A percentile compares a stretch with the other conserved stretches of the same genome.
phyloP scores from a whole-genome alignment of 2,329 filamentous ascomycete species.

The Talaromyces verruculosus region DNA sequence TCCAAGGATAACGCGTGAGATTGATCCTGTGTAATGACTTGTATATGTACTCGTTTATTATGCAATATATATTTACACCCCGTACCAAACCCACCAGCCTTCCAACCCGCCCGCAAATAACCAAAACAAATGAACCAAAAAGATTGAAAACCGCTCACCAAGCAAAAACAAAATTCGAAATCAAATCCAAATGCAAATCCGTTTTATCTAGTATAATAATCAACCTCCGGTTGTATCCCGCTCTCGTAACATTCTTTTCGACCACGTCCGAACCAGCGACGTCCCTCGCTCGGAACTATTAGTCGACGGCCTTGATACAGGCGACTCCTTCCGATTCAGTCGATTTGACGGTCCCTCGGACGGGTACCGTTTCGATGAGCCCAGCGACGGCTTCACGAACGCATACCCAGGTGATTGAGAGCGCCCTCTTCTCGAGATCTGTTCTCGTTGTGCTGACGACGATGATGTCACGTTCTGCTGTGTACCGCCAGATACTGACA shows the following conservation, averaged over 20 bases:
- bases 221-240: background rate
- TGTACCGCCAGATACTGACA: constrained; percentile 17
- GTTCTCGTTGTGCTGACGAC: constrained; percentile 5
- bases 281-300: background rate
- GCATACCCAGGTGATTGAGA: constrained; percentile 14
- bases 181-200: background rate
- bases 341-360: constrained; percentile 5
- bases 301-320: background rate
- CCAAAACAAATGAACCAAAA: background rate
- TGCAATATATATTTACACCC: background rate
- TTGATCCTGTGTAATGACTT: no score
- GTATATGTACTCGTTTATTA: background rate
- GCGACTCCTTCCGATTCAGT: constrained; percentile 6
- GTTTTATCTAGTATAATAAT: background rate
- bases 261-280: constrained; percentile 2
- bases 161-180: background rate
- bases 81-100: background rate
- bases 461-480: constrained; percentile 6
- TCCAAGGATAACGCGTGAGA: no score
- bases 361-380: constrained; percentile 14
- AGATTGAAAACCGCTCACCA: background rate
- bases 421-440: background rate
- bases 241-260: background rate
- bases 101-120: background rate
- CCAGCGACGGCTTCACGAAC: constrained; percentile 5